A percentile compares a stretch with the other conserved stretches of the same genome.
These are phyloP conservation scores for Fusarium haematococcum DNA, from an alignment of 2,329 filamentous ascomycete genomes.

Conservation along the genomic window DNA sequence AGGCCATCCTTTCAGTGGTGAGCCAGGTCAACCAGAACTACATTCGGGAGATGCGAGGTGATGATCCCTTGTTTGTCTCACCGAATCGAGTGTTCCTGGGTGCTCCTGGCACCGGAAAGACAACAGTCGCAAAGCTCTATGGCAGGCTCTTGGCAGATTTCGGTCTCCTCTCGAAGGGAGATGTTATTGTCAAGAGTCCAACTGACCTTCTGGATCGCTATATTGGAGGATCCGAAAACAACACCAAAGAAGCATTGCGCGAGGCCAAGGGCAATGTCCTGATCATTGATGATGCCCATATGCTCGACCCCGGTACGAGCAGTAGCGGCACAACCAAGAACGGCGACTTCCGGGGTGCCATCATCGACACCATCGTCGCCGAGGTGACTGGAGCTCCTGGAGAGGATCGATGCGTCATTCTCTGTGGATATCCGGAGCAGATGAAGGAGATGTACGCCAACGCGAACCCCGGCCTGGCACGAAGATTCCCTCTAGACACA, in stretches of 20 bases:
- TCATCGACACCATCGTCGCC: constrained; percentile 80
- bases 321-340: constrained; percentile 47
- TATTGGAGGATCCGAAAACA: constrained; percentile 75
- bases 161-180: constrained; percentile 62
- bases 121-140: constrained; percentile 78
- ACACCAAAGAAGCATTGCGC: constrained; percentile 77
- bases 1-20: constrained; percentile 58
- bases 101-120: constrained; percentile 79
- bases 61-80: constrained; percentile 66
- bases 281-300: constrained; percentile 83
- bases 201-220: constrained; percentile 75
- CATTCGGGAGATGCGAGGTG: constrained; percentile 70
- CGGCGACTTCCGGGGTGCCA: constrained; percentile 68
- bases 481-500: constrained; percentile 73
- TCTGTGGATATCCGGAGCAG: constrained; percentile 77
- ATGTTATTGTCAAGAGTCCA: constrained; percentile 77
- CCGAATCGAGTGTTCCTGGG: constrained; percentile 79
- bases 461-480: constrained; percentile 75
- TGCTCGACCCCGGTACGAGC: constrained; percentile 61
- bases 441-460: constrained; percentile 80
- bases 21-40: constrained; percentile 71
- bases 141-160: constrained; percentile 75
- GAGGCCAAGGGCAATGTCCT: constrained; percentile 77
- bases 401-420: constrained; percentile 78
- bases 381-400: constrained; percentile 77